Conservation (phyloP, 169 alveolate species). For the Toxoplasma gondii region DNA sequence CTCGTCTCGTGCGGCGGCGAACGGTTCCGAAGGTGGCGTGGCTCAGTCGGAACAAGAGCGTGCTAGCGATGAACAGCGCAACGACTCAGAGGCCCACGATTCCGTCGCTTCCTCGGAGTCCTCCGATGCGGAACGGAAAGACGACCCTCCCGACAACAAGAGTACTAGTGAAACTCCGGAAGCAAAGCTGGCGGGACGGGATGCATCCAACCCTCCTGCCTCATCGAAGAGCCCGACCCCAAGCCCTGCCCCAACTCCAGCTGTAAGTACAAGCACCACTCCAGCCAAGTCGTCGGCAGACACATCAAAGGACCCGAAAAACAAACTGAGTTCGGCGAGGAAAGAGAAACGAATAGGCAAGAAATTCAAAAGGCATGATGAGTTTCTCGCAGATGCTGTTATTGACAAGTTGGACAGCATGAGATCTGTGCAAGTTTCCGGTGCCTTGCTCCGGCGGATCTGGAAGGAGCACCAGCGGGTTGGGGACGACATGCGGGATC, state of each 20-base stretch:
- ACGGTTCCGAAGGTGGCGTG: neutral
- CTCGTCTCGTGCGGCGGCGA: neutral
- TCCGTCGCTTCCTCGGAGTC: neutral
- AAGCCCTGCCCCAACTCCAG: too few species aligned
- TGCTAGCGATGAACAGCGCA: neutral
- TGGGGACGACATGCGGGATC: neutral
- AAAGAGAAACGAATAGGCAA: too few species aligned
- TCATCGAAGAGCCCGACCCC: too few species aligned
- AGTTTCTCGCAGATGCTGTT: neutral
- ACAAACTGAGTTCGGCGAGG: too few species aligned
- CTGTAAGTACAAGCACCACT: too few species aligned
- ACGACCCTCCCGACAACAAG: neutral
- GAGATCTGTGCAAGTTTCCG: neutral
- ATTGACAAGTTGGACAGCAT: neutral
- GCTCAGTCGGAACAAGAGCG: neutral
- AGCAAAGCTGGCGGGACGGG: too few species aligned
- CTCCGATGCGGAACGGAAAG: neutral
- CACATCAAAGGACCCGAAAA: too few species aligned
- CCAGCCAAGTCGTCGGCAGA: too few species aligned
- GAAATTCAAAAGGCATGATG: too few species aligned
- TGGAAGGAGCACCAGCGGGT: conserved; percentile 34
- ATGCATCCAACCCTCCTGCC: too few species aligned
- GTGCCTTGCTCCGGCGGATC: neutral
- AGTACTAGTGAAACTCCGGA: neutral
- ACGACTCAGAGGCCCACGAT: neutral